Percentiles rank a stretch among this genome's conserved stretches.
These are phyloP conservation scores for Ceratobasidium sp. DNA, from an alignment of 1,284 basidiomycete genomes.

Conservation along the genomic window DNA sequence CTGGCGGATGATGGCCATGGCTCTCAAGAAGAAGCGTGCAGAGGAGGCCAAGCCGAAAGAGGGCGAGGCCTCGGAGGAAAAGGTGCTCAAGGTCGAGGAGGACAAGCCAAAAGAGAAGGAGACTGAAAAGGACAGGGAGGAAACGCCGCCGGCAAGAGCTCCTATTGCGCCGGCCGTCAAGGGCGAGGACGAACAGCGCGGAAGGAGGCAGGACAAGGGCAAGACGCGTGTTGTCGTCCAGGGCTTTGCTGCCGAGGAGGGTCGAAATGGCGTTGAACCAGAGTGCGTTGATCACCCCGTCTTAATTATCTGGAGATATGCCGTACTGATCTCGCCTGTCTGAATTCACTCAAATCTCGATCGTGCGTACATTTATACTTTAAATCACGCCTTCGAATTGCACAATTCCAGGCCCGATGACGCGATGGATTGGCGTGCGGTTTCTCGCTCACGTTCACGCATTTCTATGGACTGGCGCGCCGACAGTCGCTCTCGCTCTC, in stretches of 20 bases:
- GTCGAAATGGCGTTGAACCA: conserved; percentile 69
- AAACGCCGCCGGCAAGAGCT: background rate
- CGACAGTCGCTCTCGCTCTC: conserved; percentile 91
- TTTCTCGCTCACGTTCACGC: conserved; percentile 57
- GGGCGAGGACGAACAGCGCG: conserved; percentile 60
- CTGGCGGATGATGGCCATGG: conserved; percentile 98
- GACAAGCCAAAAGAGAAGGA: conserved; percentile 48
- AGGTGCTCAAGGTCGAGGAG: conserved; percentile 51
- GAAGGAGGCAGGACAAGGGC: conserved; percentile 80
- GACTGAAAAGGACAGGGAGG: conserved; percentile 29
- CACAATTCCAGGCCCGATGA: conserved; percentile 49
- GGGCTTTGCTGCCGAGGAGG: conserved; percentile 82
- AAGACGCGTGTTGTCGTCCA: conserved; percentile 79
- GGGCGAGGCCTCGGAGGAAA: conserved; percentile 38
- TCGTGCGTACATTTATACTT: conserved; percentile 52
- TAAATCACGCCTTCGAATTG: conserved; percentile 42
- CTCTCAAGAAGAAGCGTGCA: conserved; percentile 87
- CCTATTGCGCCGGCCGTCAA: conserved; percentile 35
- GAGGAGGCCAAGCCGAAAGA: conserved; percentile 64
- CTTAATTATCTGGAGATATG: conserved; percentile 31
- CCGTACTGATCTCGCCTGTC: background rate
- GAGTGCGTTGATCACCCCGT: conserved; percentile 71
- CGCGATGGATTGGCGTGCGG: conserved; percentile 56
- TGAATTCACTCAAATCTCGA: background rate
- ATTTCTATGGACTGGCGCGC: conserved; percentile 93